Evolutionary conservation across 805 yeast genomes (phyloP), one percentile per base, ranked within the genome.

Genomic region (Yarrowia sp.): DNA sequence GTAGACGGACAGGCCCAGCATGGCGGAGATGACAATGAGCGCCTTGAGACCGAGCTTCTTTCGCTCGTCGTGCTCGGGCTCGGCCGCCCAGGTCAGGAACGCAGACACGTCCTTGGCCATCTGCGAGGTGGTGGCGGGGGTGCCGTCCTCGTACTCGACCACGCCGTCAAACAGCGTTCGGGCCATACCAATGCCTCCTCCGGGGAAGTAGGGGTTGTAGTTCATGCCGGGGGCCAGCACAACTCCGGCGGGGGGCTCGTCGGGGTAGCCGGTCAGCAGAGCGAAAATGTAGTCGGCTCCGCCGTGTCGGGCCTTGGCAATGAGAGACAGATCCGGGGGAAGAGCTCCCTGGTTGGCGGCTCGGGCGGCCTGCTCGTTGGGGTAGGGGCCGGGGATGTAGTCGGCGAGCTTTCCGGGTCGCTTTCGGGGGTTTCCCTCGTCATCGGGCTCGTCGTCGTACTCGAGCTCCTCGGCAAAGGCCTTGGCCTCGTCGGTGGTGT

Each of bases 161-260:
- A 94, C 82, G 68, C 90, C 99, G 75, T 94, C 99, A 70, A 92
- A 94, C 76, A 94, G 82, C 64, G 93, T 98, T 81, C 99, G 89
- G 74, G 90, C 98, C 99, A 94, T 94, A 70, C 97, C 99, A 81
- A 94, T 93, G 42, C 97, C 83, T 68, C 99, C 98, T 80, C 98
- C 98, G 76, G 99, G 98, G 97, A 94, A 94, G 83, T 94, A 94
- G 73, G 99, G 99, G 84, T 94, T 94, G 81, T 94, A 94, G 86
- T 94, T 94, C 66, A 96, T 77, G 67, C 99, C 99, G 66, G 90
- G 88, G 64, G 98, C 96, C 71, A 94, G 81, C 59, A 76, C 82
- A 65, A 90, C 97, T 81, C 99, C 99, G 31, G 97, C 98, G 69
- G 99, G 99, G 65, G 97, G 88, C 66, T 94, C 98, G 51, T 94